These are phyloP conservation scores for Zymoseptoria tritici DNA, from an alignment of 2,329 filamentous ascomycete genomes.

Conservation along the genomic window DNA sequence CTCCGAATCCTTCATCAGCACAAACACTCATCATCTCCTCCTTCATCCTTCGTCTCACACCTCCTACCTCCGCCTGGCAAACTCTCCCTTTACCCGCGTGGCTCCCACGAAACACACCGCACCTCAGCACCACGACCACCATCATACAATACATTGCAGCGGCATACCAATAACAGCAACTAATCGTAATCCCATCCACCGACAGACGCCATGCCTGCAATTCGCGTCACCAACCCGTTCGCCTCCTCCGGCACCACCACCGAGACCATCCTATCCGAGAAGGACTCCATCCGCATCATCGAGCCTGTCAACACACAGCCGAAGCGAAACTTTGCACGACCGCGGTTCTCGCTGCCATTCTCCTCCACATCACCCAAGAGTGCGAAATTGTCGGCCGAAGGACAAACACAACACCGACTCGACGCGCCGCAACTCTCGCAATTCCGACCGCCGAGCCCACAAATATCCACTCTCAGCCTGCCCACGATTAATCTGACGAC, in stretches of 20 bases:
- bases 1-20: not conserved
- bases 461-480: slow-evolving; percentile 68
- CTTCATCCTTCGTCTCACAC: not conserved
- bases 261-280: slow-evolving; percentile 45
- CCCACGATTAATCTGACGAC: slow-evolving; percentile 90
- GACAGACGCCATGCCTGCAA: slow-evolving; percentile 50
- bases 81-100: not conserved
- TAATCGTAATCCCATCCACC: slow-evolving; percentile 23
- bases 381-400: slow-evolving; percentile 30
- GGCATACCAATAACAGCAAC: slow-evolving; percentile 10
- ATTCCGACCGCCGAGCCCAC: slow-evolving; percentile 56
- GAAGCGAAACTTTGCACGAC: slow-evolving; percentile 20
- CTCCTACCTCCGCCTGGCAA: not conserved
- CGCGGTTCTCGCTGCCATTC: slow-evolving; percentile 26
- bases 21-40: not conserved
- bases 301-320: slow-evolving; percentile 14
- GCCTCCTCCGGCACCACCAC: slow-evolving; percentile 44
- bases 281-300: slow-evolving; percentile 36
- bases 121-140: not conserved
- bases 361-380: slow-evolving; percentile 22
- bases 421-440: slow-evolving; percentile 43
- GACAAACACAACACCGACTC: slow-evolving; percentile 16
- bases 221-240: slow-evolving; percentile 54
- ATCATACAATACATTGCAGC: not conserved
- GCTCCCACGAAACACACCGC: not conserved